These are phyloP conservation scores for Lipomyces yarrowii DNA, from an alignment of 1,139 yeast genomes.

Conservation along the genomic window DNA sequence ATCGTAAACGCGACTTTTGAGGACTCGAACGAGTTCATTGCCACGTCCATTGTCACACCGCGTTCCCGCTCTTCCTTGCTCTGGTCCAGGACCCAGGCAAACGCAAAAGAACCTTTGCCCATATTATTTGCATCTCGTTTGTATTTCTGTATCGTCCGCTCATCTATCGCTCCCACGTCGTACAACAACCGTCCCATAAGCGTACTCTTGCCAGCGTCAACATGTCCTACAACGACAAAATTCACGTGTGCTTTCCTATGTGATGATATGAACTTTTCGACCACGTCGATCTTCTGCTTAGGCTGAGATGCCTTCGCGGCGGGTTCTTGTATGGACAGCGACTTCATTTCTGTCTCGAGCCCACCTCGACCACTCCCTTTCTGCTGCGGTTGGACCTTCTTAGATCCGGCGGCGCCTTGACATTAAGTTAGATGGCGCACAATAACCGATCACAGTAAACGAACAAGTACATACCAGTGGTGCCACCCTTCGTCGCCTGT, in stretches of 20 bases:
- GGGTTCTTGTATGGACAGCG: slow-evolving; percentile 23
- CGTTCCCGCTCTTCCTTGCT: slow-evolving; percentile 79
- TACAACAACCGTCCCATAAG: slow-evolving; percentile 85
- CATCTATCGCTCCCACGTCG: slow-evolving; percentile 80
- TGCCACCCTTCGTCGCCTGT: slow-evolving; percentile 45
- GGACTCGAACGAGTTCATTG: slow-evolving; percentile 83
- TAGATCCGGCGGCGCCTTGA: not conserved
- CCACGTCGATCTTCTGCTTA: slow-evolving; percentile 26
- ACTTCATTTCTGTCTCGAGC: slow-evolving; percentile 37
- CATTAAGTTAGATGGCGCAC: not conserved
- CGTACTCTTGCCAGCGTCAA: slow-evolving; percentile 97
- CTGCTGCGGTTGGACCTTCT: not conserved
- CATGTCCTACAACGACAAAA: slow-evolving; percentile 92
- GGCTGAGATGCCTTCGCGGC: not conserved
- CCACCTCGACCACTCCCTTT: slow-evolving; percentile 49
- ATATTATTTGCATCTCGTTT: slow-evolving; percentile 77
- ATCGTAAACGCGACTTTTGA: slow-evolving; percentile 68
- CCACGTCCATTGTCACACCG: slow-evolving; percentile 94
- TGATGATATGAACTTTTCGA: slow-evolving; percentile 24
- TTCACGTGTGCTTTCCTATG: slow-evolving; percentile 62
- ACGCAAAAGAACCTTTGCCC: slow-evolving; percentile 91
- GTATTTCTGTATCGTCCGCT: slow-evolving; percentile 71
- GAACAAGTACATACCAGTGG: not conserved
- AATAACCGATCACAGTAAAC: not conserved
- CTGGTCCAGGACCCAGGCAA: slow-evolving; percentile 98